phyloP scores from a whole-genome alignment of 768 basidiomycete species.

The Chalciporus piperatus region DNA sequence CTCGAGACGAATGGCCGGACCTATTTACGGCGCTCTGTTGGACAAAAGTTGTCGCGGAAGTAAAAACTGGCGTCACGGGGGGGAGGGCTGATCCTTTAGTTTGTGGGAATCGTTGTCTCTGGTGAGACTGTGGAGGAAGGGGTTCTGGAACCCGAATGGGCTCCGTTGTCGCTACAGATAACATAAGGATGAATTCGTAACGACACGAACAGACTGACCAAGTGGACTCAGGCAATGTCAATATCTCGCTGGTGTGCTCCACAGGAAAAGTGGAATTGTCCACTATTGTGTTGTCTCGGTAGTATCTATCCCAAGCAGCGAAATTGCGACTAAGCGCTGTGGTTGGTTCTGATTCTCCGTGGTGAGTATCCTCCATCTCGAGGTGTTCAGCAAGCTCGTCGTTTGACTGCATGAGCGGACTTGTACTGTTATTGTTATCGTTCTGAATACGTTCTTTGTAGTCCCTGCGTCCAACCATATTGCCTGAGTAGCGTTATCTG shows the following conservation, averaged over 20 bases:
- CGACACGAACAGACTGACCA: too few relatives aligned
- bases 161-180: too few relatives aligned
- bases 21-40: too few relatives aligned
- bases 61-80: neutral
- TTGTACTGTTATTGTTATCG: too few relatives aligned
- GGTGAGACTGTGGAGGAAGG: neutral
- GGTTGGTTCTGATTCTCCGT: neutral
- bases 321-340: neutral
- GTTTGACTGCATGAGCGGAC: neutral
- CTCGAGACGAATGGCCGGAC: too few relatives aligned
- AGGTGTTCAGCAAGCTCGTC: neutral
- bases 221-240: neutral
- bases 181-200: too few relatives aligned
- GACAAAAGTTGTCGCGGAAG: too few relatives aligned
- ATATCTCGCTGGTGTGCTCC: neutral
- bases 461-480: neutral
- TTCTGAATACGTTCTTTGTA: neutral
- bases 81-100: too few relatives aligned
- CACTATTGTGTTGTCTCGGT: neutral
- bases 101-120: neutral
- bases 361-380: neutral
- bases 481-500: neutral
- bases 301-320: neutral
- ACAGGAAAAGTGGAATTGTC: neutral
- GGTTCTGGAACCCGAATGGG: neutral